Evolutionary conservation across 2,329 filamentous ascomycete genomes (phyloP).

Genomic region (Biscogniauxia sp.): DNA sequence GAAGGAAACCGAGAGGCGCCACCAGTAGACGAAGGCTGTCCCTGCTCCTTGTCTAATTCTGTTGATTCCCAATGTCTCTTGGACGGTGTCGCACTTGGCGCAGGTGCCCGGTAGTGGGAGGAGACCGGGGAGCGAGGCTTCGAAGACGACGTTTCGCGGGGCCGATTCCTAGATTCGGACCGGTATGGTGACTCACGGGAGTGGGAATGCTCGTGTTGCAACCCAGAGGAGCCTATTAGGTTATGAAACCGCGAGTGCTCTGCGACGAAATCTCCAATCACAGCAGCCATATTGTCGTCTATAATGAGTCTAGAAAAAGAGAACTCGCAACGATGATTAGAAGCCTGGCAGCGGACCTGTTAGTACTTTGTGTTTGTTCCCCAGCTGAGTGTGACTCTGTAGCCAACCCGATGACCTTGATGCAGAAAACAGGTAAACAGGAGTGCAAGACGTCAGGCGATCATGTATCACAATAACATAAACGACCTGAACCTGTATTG

Average conservation of each 20-base stretch:
- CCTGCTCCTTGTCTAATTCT: slow-evolving; percentile 20
- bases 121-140: slow-evolving; percentile 24
- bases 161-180: slow-evolving; percentile 37
- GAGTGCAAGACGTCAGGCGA: slow-evolving; percentile 4
- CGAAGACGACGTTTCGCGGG: slow-evolving; percentile 26
- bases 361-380: slow-evolving; percentile 5
- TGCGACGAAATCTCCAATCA: slow-evolving; percentile 71
- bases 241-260: slow-evolving; percentile 69
- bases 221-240: slow-evolving; percentile 58
- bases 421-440: slow-evolving; percentile 21
- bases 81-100: slow-evolving; percentile 25
- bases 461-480: not conserved
- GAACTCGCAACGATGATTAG: slow-evolving; percentile 5
- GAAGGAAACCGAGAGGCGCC: slow-evolving; percentile 51
- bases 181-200: slow-evolving; percentile 42
- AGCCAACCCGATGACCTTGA: slow-evolving; percentile 4
- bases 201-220: slow-evolving; percentile 46
- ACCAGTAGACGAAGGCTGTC: slow-evolving; percentile 32
- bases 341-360: not conserved
- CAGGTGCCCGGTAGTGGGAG: slow-evolving; percentile 23
- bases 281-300: slow-evolving; percentile 57
- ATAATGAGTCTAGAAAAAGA: not conserved
- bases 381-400: not conserved
- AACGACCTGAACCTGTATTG: not conserved
- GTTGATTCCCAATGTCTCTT: slow-evolving; percentile 31